phyloP scores from a whole-genome alignment of 2,329 filamentous ascomycete species.

The Akanthomyces dipterigenus region DNA sequence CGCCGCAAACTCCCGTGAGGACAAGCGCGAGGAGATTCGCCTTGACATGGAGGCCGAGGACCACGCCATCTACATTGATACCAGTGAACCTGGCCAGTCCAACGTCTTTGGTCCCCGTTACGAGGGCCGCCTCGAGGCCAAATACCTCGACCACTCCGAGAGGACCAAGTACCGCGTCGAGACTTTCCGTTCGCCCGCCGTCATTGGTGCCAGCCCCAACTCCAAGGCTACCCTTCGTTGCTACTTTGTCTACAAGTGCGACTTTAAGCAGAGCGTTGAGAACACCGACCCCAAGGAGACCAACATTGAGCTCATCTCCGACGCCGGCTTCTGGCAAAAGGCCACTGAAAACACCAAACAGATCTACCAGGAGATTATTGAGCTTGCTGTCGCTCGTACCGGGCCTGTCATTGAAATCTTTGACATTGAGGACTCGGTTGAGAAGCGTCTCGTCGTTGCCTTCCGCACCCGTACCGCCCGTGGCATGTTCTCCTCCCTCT shows the following conservation, averaged over 20 bases:
- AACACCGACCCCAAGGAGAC: slow-evolving; percentile 74
- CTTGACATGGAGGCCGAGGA: slow-evolving; percentile 92
- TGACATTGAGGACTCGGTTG: slow-evolving; percentile 82
- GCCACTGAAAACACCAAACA: slow-evolving; percentile 92
- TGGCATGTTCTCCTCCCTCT: slow-evolving; percentile 90
- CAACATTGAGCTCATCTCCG: slow-evolving; percentile 82
- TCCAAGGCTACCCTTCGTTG: slow-evolving; percentile 83
- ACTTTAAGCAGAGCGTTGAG: slow-evolving; percentile 69
- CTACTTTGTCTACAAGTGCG: slow-evolving; percentile 98
- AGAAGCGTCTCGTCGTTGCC: slow-evolving; percentile 91
- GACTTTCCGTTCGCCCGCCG: slow-evolving; percentile 88
- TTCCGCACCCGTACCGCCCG: slow-evolving; percentile 90
- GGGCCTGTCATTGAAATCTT: slow-evolving; percentile 98
- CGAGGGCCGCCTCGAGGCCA: slow-evolving; percentile 87
- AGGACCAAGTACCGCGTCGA: slow-evolving; percentile 82
- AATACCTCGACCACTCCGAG: slow-evolving; percentile 81
- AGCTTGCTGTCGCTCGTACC: slow-evolving; percentile 73
- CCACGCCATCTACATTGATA: slow-evolving; percentile 98
- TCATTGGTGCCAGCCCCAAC: slow-evolving; percentile 59
- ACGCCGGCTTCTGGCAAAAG: slow-evolving; percentile 91
- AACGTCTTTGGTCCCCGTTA: slow-evolving; percentile 77
- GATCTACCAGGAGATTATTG: slow-evolving; percentile 91
- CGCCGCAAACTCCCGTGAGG: slow-evolving; percentile 84
- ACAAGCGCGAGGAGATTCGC: slow-evolving; percentile 90
- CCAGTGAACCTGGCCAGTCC: slow-evolving; percentile 79